A percentile compares a stretch with the other conserved stretches of the same genome.
Evolutionary conservation across 73 alveolate species (phyloP).

Genomic region (Paramecium biaurelia): DNA sequence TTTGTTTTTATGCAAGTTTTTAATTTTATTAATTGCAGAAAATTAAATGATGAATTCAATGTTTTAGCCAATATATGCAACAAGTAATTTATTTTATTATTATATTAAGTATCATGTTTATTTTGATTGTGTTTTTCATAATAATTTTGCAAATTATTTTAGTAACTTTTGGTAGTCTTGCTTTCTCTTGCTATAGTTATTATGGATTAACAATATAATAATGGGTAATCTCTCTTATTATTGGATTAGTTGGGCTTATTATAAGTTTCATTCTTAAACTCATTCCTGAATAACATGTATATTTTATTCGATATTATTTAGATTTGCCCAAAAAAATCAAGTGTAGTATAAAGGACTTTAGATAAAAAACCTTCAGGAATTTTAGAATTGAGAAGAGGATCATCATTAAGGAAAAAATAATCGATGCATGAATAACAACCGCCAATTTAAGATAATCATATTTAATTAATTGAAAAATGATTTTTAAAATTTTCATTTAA

Average conservation of each 20-base stretch:
- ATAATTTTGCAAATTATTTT: background rate
- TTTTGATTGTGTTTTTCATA: background rate
- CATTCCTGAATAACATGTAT: background rate
- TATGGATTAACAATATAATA: conserved; percentile 1
- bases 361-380: background rate
- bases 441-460: background rate
- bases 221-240: background rate
- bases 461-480: background rate
- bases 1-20: conserved; percentile 19
- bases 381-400: conserved; percentile 41
- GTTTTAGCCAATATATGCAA: background rate
- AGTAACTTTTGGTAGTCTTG: background rate
- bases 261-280: background rate
- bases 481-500: background rate
- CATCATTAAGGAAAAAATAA: conserved; percentile 7
- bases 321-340: background rate
- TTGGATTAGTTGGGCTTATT: background rate
- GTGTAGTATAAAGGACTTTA: background rate
- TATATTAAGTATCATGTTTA: background rate
- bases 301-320: background rate
- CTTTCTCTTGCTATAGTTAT: background rate
- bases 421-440: background rate
- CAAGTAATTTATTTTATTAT: background rate
- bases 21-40: background rate
- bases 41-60: background rate